Base-by-base conservation (phyloP, 2,329 filamentous ascomycete species). In the Ophiostoma quercus region DNA sequence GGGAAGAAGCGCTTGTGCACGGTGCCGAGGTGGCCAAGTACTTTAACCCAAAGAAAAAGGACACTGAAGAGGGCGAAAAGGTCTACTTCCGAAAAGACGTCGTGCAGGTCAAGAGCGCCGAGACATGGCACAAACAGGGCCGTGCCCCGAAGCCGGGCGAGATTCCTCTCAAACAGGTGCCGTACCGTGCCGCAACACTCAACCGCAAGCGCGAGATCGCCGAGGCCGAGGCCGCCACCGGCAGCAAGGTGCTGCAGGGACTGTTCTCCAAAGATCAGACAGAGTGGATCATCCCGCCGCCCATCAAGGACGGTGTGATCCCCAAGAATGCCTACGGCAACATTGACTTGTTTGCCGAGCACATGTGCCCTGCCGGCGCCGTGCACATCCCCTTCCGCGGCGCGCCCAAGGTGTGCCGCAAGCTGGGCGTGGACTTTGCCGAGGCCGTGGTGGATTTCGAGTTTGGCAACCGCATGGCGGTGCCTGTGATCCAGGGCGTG, bases 51-150 rank as follows among this genome's bases (percentile, higher is more conserved):
- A 89, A 88, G 66, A 87, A 88, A 22, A 71, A 69, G 65, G 41
- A 29, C 6, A 8, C 39, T 2, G 34, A 51, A 8, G 47, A 29
- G 14, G 47, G 16, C 7, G 92, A 97, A 77, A 88, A 92, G 0
- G 92, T 98, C 0, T 98, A 88, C 76, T 84, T 84, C 0, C 88
- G 94, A 43, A 85, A 86, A 68, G 94, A 98, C 74, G 88, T 98
- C 0, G 87, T 94, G 2, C 84, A 86, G 54, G 96, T 96, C 77
- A 94, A 97, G 78, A 96, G 92, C 37, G 90, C 91, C 1, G 95
- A 99, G 77, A 97, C 92, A 1, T 99, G 95, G 95, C 95, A 98
- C 77, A 97, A 97, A 77, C 94, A 97, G 82, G 95, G 95, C 0
- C 87, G 94, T 12, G 90, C 88, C 34, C 88, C 95, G 2, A 84